phyloP scores from a whole-genome alignment of 768 basidiomycete species.

The Amanita pallidorosea region DNA sequence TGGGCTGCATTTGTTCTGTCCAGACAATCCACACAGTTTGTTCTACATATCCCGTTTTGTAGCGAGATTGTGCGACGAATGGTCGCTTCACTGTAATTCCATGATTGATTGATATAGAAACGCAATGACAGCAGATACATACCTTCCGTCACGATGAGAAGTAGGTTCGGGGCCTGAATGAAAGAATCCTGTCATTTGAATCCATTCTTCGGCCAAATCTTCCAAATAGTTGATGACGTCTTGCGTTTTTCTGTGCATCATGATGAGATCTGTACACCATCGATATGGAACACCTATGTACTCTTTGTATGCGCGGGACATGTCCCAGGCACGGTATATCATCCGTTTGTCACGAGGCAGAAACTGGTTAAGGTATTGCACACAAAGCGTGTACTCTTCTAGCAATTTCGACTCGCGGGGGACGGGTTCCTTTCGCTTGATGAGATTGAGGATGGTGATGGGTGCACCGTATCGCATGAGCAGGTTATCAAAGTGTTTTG shows the following conservation, averaged over 20 bases:
- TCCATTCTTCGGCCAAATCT: slow-evolving; percentile 88
- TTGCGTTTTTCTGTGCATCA: slow-evolving; percentile 64
- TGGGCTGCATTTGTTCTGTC: slow-evolving; percentile 96
- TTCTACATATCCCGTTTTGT: slow-evolving; percentile 88
- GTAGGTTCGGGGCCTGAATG: slow-evolving; percentile 90
- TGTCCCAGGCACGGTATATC: slow-evolving; percentile 93
- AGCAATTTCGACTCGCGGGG: slow-evolving; percentile 86
- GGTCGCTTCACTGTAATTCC: slow-evolving; percentile 18
- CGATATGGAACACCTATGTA: slow-evolving; percentile 16
- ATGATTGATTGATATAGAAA: not conserved
- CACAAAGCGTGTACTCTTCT: slow-evolving; percentile 86
- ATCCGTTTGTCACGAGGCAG: slow-evolving; percentile 79
- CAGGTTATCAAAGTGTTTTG: slow-evolving; percentile 87
- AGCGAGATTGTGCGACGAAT: slow-evolving; percentile 66
- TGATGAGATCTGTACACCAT: not conserved
- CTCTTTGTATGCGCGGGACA: slow-evolving; percentile 93
- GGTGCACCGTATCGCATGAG: slow-evolving; percentile 85
- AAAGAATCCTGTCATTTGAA: slow-evolving; percentile 89
- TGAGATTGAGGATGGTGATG: slow-evolving; percentile 85
- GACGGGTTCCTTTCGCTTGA: slow-evolving; percentile 73
- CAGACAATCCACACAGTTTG: slow-evolving; percentile 95
- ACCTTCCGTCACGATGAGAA: slow-evolving; percentile 36
- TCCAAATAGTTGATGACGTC: slow-evolving; percentile 94
- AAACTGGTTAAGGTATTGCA: slow-evolving; percentile 91
- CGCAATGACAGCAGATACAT: slow-evolving; percentile 9